A percentile compares a stretch with the other conserved stretches of the same genome.
These are phyloP conservation scores for Fraxinus anomala DNA, from an alignment of 257 asterid genomes.

Conservation along the genomic window DNA sequence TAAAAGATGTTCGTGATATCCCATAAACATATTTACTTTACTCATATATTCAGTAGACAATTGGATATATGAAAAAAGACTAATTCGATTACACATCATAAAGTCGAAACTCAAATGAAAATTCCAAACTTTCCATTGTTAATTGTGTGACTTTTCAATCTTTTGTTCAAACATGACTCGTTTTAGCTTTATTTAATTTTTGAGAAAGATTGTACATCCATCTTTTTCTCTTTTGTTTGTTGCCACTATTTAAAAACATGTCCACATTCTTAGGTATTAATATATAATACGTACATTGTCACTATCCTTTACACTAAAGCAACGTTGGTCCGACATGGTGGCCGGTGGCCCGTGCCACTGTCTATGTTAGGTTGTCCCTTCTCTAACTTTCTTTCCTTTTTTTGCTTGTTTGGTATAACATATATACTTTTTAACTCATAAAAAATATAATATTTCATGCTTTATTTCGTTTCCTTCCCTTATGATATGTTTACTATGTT, in stretches of 20 bases:
- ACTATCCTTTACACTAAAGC: conserved; percentile 29
- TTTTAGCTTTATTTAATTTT: background rate
- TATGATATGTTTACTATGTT: background rate
- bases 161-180: background rate
- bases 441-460: conserved; percentile 7
- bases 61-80: background rate
- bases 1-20: background rate
- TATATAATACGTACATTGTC: conserved; percentile 18
- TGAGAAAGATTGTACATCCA: conserved; percentile 26
- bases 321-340: conserved; percentile 40
- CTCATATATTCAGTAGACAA: background rate
- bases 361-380: conserved; percentile 31
- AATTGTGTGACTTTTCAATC: background rate
- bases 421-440: conserved; percentile 6
- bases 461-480: background rate
- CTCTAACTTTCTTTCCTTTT: conserved; percentile 7
- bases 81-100: background rate
- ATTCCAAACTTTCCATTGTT: background rate
- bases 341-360: conserved; percentile 22
- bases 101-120: background rate
- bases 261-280: conserved; percentile 19
- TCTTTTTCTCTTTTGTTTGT: background rate
- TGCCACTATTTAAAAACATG: conserved; percentile 11
- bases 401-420: conserved; percentile 13
- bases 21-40: too few relatives aligned